Base-by-base conservation (phyloP, 1,284 basidiomycete species). In the Marasmius tenuissimus region DNA sequence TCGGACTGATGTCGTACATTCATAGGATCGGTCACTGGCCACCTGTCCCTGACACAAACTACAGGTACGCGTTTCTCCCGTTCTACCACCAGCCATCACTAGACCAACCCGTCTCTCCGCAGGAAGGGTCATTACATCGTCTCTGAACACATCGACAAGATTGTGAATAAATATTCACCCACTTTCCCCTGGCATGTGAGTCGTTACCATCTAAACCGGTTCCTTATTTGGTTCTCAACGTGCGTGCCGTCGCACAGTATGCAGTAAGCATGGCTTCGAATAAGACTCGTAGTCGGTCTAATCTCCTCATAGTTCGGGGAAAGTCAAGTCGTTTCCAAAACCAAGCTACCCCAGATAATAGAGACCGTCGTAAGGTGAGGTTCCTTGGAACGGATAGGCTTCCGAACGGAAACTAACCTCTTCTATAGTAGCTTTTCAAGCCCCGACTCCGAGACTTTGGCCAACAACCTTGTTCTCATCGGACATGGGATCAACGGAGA, bases 41-140 rank as follows among this genome's bases (percentile, higher is more conserved):
- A 3, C 93, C 93, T 20, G 76, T 84, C 18, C 91, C 92, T 0
- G 87, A 89, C 63, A 81, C 82, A 40, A 94, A 95, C 70, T 95
- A 94, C 72, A 84, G 92, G 89, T 88, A 60, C 61, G 78, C n/a
- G 27, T 50, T 59, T 33, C 11, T 18, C 54, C 40, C 6, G 14
- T 59, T 53, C 48, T 55, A 22, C 18, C 57, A 39, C 40, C 3
- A 22, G 34, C 7, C 35, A 34, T 37, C 59, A 16, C 39, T 52
- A 59, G 35, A 61, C 50, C 58, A n/a, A 47, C 38, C 27, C 4
- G 2, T 16, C 10, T 10, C 14, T 22, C n/a, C 35, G 34, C 61
- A 91, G 90, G 62, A 91, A 91, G 70, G 91, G 92, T 0, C 92
- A 94, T 70, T 93, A 88, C 67, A 85, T 94, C 61, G 82, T 92